Evolutionary conservation across 2,329 filamentous ascomycete genomes (phyloP).

Genomic region (Acrocalymma vagum): DNA sequence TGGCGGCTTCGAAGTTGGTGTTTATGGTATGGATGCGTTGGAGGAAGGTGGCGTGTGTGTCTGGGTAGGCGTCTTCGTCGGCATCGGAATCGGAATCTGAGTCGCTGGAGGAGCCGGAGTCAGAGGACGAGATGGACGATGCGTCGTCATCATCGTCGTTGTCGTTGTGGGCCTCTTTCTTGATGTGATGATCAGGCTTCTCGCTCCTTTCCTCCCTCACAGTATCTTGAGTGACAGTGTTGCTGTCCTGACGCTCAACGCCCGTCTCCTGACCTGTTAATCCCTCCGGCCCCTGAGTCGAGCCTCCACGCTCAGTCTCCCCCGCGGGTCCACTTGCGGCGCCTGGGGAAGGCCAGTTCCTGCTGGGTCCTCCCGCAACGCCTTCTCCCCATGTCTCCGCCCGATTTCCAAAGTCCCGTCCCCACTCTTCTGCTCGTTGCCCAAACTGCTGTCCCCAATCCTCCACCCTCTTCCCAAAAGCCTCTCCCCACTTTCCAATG

Average conservation of each 20-base stretch:
- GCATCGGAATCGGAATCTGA: conserved; percentile 20
- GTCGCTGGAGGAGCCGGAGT: conserved; percentile 26
- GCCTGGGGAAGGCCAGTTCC: conserved; percentile 7
- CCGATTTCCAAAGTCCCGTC: conserved; percentile 24
- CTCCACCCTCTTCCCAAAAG: conserved; percentile 40
- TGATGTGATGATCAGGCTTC: conserved; percentile 2
- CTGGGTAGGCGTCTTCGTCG: conserved; percentile 17
- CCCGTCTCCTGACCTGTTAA: conserved; percentile 30
- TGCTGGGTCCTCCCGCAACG: conserved; percentile 10
- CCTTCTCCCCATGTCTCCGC: conserved; percentile 21
- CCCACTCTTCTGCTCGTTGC: conserved; percentile 29
- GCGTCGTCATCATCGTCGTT: conserved; percentile 24
- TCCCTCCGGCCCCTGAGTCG: conserved; percentile 13
- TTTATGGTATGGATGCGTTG: conserved; percentile 34
- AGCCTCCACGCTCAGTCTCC: conserved; percentile 1
- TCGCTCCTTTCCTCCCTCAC: conserved; percentile 1
- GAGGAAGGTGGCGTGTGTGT: conserved; percentile 17
- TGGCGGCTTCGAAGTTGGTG: conserved; percentile 18
- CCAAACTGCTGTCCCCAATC: conserved; percentile 41
- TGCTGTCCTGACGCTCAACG: conserved; percentile 15
- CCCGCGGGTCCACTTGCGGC: not conserved
- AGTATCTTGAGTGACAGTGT: conserved; percentile 9
- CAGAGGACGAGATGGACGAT: conserved; percentile 32
- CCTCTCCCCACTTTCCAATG: conserved; percentile 39
- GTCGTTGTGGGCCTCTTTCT: conserved; percentile 9